These are phyloP conservation scores for Aureobasidium vineae DNA, from an alignment of 2,329 filamentous ascomycete genomes.

Conservation along the genomic window DNA sequence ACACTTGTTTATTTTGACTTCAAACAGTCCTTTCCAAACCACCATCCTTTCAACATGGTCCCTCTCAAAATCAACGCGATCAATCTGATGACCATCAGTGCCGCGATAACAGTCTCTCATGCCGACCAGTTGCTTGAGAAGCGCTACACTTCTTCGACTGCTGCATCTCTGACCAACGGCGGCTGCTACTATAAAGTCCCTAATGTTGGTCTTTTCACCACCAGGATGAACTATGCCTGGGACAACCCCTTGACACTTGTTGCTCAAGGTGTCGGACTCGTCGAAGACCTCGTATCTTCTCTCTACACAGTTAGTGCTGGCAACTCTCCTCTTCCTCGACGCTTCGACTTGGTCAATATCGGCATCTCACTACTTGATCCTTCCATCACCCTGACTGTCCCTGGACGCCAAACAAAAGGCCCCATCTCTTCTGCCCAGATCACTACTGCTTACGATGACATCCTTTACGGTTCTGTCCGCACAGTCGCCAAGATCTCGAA, in stretches of 20 bases:
- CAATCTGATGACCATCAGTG: constrained; percentile 8
- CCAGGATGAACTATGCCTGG: not conserved
- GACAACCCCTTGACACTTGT: not conserved
- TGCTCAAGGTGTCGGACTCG: not conserved
- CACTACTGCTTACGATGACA: constrained; percentile 59
- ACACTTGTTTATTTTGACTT: not conserved
- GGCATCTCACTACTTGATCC: not conserved
- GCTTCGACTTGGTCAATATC: constrained; percentile 21
- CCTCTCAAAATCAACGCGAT: not conserved
- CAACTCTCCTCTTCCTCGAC: constrained; percentile 15
- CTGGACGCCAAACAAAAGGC: constrained; percentile 23
- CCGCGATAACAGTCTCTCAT: not conserved
- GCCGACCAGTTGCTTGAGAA: constrained; percentile 3
- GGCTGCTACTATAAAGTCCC: constrained; percentile 20
- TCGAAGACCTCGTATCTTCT: constrained; percentile 11
- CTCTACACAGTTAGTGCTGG: constrained; percentile 22
- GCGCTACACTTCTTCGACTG: constrained; percentile 4
- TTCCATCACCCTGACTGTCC: constrained; percentile 25
- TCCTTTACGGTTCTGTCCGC: constrained; percentile 69
- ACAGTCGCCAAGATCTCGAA: constrained; percentile 63
- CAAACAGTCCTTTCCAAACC: not conserved
- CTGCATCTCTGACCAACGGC: constrained; percentile 6
- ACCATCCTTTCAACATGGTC: constrained; percentile 3
- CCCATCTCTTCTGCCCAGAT: constrained; percentile 54
- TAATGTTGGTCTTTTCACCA: constrained; percentile 16